Conservation (phyloP, 257 asterid species). For the Solanum chaucha region DNA sequence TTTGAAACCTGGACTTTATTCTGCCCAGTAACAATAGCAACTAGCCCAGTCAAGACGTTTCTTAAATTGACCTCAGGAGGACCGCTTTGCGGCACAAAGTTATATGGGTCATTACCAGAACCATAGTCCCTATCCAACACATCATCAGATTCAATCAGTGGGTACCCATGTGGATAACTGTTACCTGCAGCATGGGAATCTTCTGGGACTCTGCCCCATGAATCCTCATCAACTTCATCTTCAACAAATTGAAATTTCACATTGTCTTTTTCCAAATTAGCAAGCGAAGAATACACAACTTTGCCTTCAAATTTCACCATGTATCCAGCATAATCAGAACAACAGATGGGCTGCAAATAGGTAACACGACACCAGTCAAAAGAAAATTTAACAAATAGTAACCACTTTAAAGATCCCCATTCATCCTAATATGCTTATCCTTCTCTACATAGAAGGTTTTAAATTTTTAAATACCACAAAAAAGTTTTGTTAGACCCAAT, state of each 20-base stretch:
- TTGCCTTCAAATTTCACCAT: slow-evolving; percentile 25
- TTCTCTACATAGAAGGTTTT: background rate
- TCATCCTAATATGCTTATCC: background rate
- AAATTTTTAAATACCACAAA: background rate
- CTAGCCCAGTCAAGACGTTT: slow-evolving; percentile 71
- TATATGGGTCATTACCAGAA: slow-evolving; percentile 44
- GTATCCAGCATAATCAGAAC: background rate
- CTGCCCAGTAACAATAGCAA: slow-evolving; percentile 66
- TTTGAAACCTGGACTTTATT: slow-evolving; percentile 30
- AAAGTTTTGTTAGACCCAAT: background rate
- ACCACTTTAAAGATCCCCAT: background rate
- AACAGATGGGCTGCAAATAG: background rate
- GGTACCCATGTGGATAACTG: slow-evolving; percentile 26
- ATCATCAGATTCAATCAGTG: slow-evolving; percentile 40
- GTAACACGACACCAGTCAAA: background rate
- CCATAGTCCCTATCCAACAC: slow-evolving; percentile 45
- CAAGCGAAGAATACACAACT: slow-evolving; percentile 22
- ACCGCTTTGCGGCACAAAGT: slow-evolving; percentile 25
- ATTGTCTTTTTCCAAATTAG: slow-evolving; percentile 17
- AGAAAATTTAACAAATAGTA: background rate
- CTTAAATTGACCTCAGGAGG: slow-evolving; percentile 84
- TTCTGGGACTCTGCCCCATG: background rate
- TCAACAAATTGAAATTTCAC: slow-evolving; percentile 20
- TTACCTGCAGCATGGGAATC: background rate
- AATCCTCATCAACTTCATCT: slow-evolving; percentile 18